These are phyloP conservation scores for Mucuna pruriens DNA, from an alignment of 306 rosid genomes.

Conservation along the genomic window DNA sequence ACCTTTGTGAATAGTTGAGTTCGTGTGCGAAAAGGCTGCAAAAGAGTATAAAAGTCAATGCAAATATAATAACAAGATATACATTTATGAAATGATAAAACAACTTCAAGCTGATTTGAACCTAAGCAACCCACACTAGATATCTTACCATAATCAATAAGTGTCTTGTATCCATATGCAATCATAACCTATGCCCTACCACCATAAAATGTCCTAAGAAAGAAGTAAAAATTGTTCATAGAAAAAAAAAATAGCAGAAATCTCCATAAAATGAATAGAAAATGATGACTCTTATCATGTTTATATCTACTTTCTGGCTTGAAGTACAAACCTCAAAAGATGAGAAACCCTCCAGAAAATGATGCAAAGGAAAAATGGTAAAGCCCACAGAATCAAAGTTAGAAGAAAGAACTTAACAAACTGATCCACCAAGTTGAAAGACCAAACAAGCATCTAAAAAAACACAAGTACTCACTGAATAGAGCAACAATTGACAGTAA, in stretches of 20 bases:
- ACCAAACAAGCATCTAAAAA: neutral
- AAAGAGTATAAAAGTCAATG: conserved; percentile 36
- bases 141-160: neutral
- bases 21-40: conserved; percentile 95
- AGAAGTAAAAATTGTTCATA: neutral
- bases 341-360: neutral
- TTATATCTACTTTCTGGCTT: conserved; percentile 14
- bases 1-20: conserved; percentile 86
- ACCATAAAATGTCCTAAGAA: conserved; percentile 27
- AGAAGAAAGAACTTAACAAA: neutral
- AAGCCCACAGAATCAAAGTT: conserved; percentile 19
- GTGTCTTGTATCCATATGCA: conserved; percentile 19
- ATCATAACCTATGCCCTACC: conserved; percentile 27
- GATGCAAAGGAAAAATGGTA: neutral
- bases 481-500: neutral
- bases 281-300: conserved; percentile 2
- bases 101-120: conserved; percentile 23
- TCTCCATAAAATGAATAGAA: neutral
- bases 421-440: conserved; percentile 10
- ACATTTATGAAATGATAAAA: neutral
- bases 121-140: conserved; percentile 32
- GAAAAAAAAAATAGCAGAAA: conserved; percentile 1
- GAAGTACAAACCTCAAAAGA: conserved; percentile 8
- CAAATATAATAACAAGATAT: neutral
- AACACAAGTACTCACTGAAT: neutral